Percentiles rank a stretch among this genome's conserved stretches.
These are phyloP conservation scores for Salisapilia sapeloensis DNA, from an alignment of 352 stramenopile species.

Conservation along the genomic window DNA sequence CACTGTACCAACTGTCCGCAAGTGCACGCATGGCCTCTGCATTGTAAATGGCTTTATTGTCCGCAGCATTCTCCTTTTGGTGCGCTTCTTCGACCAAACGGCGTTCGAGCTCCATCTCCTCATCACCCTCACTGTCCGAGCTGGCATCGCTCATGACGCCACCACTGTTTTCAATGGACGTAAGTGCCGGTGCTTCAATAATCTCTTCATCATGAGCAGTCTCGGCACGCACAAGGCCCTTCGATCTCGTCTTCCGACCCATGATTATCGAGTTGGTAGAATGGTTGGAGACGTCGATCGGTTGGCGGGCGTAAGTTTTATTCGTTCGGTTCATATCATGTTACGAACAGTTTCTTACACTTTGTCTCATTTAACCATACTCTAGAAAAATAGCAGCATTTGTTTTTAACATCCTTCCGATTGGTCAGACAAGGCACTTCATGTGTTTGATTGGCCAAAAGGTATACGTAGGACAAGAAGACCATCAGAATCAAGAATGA, in stretches of 20 bases:
- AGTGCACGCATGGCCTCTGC: conserved; percentile 41
- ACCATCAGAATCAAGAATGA: no score
- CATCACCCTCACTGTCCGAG: conserved; percentile 24
- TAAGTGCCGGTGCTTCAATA: conserved; percentile 64
- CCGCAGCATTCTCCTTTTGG: conserved; percentile 19
- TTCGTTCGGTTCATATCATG: no score
- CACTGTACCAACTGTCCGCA: conserved; percentile 30
- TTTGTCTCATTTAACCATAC: no score
- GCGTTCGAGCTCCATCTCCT: conserved; percentile 56
- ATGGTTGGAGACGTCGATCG: no score
- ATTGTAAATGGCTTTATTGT: conserved; percentile 58
- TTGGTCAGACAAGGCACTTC: no score
- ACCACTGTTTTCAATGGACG: conserved; percentile 11
- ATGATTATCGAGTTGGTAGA: conserved; percentile 9
- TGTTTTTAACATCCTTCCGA: no score
- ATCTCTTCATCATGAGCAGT: conserved; percentile 68
- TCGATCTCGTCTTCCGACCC: conserved; percentile 7
- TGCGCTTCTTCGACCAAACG: conserved; percentile 53
- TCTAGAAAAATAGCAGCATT: no score
- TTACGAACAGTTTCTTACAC: no score
- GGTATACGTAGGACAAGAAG: no score
- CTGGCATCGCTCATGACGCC: conserved; percentile 8
- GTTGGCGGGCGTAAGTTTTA: no score
- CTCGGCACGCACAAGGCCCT: conserved; percentile 39
- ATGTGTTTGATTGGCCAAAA: no score